Percentiles rank a stretch among this genome's conserved stretches.
Evolutionary conservation across 139 green algal genomes (phyloP).

Genomic region (Helicosporidium sp.): DNA sequence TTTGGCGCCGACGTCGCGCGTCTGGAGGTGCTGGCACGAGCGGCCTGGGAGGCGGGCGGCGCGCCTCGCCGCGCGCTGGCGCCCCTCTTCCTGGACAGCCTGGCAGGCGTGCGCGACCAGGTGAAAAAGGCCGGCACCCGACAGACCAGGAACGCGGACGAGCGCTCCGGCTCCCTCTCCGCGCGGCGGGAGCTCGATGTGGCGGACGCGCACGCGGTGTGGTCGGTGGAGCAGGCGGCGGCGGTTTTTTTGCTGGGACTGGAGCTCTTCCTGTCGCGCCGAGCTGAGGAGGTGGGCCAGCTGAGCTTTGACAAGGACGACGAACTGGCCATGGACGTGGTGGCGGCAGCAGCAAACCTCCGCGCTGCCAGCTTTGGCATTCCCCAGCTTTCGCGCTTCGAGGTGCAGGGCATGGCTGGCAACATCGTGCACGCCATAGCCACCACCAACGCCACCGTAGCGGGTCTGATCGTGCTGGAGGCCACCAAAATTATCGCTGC

Average conservation of each 20-base stretch:
- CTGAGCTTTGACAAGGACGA: constrained; percentile 77
- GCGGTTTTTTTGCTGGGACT: constrained; percentile 55
- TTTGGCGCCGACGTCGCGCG: constrained; percentile 20
- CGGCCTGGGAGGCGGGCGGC: too few relatives aligned
- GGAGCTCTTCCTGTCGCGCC: constrained; percentile 25
- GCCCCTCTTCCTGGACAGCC: too few relatives aligned
- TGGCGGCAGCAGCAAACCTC: constrained; percentile 76
- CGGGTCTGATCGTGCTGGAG: constrained; percentile 75
- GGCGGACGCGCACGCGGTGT: constrained; percentile 33
- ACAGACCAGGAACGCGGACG: too few relatives aligned
- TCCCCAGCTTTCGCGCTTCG: constrained; percentile 56
- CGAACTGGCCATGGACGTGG: constrained; percentile 76
- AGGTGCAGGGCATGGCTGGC: constrained; percentile 77
- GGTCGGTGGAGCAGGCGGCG: constrained; percentile 24
- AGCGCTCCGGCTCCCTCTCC: too few relatives aligned
- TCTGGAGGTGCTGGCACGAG: constrained; percentile 10
- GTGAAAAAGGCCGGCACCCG: too few relatives aligned
- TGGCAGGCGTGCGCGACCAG: too few relatives aligned
- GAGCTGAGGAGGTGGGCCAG: constrained; percentile 30
- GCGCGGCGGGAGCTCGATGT: constrained; percentile 34
- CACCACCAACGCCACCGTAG: constrained; percentile 94
- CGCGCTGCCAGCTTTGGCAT: constrained; percentile 62
- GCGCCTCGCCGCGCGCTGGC: too few relatives aligned
- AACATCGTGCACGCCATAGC: constrained; percentile 98
- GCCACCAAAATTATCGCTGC: constrained; percentile 69